A percentile compares a stretch with the other conserved stretches of the same genome.
Evolutionary conservation across 768 basidiomycete species (phyloP).

Genomic region (Russula compacta): DNA sequence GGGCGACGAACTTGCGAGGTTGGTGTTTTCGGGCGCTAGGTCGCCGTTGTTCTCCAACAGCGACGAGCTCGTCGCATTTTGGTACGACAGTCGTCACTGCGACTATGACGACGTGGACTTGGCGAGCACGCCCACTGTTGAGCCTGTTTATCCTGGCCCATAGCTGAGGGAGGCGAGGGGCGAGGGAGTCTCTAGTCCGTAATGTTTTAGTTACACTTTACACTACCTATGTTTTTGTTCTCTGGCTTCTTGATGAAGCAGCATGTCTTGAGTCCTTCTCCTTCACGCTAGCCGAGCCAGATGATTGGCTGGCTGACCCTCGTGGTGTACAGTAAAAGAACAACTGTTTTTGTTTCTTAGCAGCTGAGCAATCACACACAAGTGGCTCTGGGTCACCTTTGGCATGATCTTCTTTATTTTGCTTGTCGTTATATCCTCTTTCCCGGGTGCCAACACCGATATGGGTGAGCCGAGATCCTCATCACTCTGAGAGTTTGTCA

Average conservation of each 20-base stretch:
- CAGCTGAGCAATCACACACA: no score
- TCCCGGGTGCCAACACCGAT: no score
- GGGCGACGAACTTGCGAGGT: constrained; percentile 14
- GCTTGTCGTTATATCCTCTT: no score
- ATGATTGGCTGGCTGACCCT: no score
- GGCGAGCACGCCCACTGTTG: constrained; percentile 1
- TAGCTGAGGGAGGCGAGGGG: neutral
- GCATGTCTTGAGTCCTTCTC: no score
- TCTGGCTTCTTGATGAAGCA: neutral
- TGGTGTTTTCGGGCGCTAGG: constrained; percentile 15
- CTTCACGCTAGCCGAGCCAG: no score
- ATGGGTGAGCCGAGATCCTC: no score
- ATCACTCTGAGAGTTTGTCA: no score
- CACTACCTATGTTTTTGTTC: neutral
- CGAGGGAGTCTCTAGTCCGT: neutral
- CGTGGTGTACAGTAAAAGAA: no score
- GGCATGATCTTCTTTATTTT: no score
- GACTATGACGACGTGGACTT: constrained; percentile 14
- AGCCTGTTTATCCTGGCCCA: neutral
- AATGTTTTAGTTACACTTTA: neutral
- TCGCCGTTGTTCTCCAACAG: constrained; percentile 13
- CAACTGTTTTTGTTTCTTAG: no score
- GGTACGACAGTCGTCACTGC: constrained; percentile 18
- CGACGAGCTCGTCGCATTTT: constrained; percentile 18
- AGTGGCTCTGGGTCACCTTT: no score